Evolutionary conservation across 805 yeast species (phyloP).

Genomic region (Candida tallmaniae): DNA sequence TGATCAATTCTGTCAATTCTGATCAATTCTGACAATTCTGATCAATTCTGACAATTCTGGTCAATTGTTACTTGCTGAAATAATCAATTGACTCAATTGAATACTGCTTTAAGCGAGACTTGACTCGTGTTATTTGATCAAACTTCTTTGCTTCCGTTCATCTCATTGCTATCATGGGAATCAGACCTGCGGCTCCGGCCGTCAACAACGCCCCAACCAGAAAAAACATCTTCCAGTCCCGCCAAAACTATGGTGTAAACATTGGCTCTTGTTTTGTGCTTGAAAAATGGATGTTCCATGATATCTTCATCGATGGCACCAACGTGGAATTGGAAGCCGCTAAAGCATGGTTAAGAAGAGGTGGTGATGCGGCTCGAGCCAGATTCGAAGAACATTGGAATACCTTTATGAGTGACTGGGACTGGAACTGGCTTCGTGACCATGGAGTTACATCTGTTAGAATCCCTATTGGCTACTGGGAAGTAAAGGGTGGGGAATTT

Average conservation of each 20-base stretch:
- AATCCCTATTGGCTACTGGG: slow-evolving; percentile 92
- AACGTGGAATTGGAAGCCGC: slow-evolving; percentile 75
- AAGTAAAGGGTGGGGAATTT: slow-evolving; percentile 59
- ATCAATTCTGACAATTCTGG: no score
- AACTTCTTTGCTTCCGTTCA: slow-evolving; percentile 12
- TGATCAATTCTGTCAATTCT: no score
- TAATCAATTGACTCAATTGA: no score
- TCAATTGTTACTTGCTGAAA: no score
- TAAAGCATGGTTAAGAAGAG: slow-evolving; percentile 43
- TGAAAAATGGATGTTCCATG: slow-evolving; percentile 74
- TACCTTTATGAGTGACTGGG: slow-evolving; percentile 56
- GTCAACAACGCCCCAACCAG: slow-evolving; percentile 30
- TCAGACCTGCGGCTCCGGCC: no score
- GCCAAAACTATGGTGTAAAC: slow-evolving; percentile 79
- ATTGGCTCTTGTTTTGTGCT: slow-evolving; percentile 76
- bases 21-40: no score
- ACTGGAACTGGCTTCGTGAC: slow-evolving; percentile 71
- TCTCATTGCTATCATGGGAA: no score
- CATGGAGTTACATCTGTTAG: slow-evolving; percentile 77
- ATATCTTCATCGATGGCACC: slow-evolving; percentile 51
- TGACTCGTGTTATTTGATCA: no score
- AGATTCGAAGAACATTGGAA: slow-evolving; percentile 65
- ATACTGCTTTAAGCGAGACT: slow-evolving; percentile 16
- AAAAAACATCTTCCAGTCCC: slow-evolving; percentile 50
- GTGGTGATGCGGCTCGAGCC: slow-evolving; percentile 49